These are phyloP conservation scores for Chalciporus piperatus DNA, from an alignment of 768 basidiomycete species.

Conservation along the genomic window DNA sequence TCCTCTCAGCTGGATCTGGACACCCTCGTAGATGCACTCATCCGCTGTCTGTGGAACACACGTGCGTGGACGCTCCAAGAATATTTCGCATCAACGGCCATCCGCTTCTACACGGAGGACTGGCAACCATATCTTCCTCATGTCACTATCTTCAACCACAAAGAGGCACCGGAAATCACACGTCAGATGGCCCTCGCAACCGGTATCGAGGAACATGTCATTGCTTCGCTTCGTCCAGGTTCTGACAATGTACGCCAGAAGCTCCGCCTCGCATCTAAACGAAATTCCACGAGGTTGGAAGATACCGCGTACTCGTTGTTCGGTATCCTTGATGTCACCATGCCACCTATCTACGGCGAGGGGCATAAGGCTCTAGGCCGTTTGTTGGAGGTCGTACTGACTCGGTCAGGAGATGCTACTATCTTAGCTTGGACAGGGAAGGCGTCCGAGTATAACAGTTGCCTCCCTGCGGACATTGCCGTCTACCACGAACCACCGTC, in stretches of 20 bases:
- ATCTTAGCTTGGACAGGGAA: conserved; percentile 19
- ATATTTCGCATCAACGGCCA: conserved; percentile 18
- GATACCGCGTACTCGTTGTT: conserved; percentile 26
- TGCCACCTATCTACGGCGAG: conserved; percentile 22
- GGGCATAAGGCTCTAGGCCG: conserved; percentile 23
- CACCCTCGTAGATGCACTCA: conserved; percentile 3
- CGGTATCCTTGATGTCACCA: conserved; percentile 17
- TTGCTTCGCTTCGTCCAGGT: conserved; percentile 11
- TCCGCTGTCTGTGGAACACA: conserved; percentile 20
- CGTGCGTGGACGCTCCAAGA: conserved; percentile 24
- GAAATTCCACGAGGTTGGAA: conserved; percentile 19
- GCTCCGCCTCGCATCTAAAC: conserved; percentile 20
- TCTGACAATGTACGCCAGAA: conserved; percentile 9
- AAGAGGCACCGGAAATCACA: conserved; percentile 2
- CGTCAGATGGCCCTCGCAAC: conserved; percentile 17
- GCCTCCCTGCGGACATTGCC: conserved; percentile 17
- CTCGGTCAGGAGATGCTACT: conserved; percentile 12
- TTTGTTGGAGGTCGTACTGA: conserved; percentile 12
- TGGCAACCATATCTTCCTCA: conserved; percentile 21
- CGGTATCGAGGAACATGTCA: not conserved
- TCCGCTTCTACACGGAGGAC: conserved; percentile 23
- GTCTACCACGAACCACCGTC: conserved; percentile 6
- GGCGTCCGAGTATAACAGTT: conserved; percentile 18
- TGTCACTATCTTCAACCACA: conserved; percentile 10
- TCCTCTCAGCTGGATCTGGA: conserved; percentile 2